A percentile compares a stretch with the other conserved stretches of the same genome.
Evolutionary conservation across 2,329 filamentous ascomycete species (phyloP).

Genomic region (Dothidotthia symphoricarpi): DNA sequence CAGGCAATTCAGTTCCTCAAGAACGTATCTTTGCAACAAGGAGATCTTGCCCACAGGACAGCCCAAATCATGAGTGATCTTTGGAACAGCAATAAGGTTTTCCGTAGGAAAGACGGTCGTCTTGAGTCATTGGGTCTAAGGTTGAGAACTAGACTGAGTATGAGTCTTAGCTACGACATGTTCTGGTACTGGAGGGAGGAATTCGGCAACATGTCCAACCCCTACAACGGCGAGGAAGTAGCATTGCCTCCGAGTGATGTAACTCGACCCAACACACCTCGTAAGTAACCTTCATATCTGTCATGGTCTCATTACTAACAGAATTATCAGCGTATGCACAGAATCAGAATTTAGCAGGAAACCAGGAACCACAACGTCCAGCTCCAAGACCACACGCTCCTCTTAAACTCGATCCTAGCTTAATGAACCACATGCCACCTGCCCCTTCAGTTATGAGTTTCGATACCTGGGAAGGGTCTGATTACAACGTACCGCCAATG

Average conservation of each 20-base stretch:
- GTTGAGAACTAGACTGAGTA: constrained; percentile 35
- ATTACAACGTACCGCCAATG: constrained; percentile 32
- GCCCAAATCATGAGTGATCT: constrained; percentile 37
- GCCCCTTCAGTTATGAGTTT: constrained; percentile 19
- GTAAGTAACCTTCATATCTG: constrained; percentile 19
- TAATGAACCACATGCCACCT: constrained; percentile 18
- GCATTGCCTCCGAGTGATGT: constrained; percentile 17
- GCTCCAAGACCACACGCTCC: not conserved
- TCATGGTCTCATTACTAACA: constrained; percentile 8
- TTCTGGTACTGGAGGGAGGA: constrained; percentile 44
- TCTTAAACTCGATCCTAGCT: constrained; percentile 27
- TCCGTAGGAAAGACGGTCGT: constrained; percentile 33
- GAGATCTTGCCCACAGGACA: constrained; percentile 31
- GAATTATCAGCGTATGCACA: constrained; percentile 15
- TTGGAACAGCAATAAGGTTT: constrained; percentile 36
- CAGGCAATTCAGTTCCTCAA: constrained; percentile 34
- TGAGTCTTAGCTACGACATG: constrained; percentile 42
- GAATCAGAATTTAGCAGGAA: constrained; percentile 11
- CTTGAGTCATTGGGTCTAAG: constrained; percentile 34
- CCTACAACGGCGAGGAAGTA: constrained; percentile 37
- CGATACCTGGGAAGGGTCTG: constrained; percentile 29
- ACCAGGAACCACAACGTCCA: constrained; percentile 3
- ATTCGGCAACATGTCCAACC: constrained; percentile 39
- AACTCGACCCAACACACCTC: constrained; percentile 28
- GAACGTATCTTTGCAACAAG: constrained; percentile 34